Evolutionary conservation across 2,329 filamentous ascomycete species (phyloP).

Genomic region (Neofusicoccum sp.): DNA sequence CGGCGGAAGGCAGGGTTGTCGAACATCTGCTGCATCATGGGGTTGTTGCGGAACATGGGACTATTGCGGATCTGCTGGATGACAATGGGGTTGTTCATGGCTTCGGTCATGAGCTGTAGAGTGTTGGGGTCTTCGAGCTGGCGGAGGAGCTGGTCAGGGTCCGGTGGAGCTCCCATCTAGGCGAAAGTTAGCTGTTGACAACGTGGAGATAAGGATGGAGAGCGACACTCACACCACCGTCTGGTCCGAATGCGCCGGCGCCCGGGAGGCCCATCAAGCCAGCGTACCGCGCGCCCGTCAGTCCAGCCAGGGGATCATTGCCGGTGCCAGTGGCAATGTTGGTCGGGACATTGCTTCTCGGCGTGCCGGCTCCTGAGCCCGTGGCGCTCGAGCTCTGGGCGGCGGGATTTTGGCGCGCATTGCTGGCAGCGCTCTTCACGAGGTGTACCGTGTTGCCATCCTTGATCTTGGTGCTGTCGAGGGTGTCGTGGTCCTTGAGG

Average conservation of each 20-base stretch:
- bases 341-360: constrained; percentile 56
- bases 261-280: constrained; percentile 87
- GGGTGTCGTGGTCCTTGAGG: constrained; percentile 87
- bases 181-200: constrained; percentile 40
- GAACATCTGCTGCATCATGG: constrained; percentile 82
- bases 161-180: constrained; percentile 86
- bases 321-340: constrained; percentile 77
- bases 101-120: constrained; percentile 85
- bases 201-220: neutral
- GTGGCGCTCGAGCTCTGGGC: constrained; percentile 54
- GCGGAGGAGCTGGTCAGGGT: constrained; percentile 74
- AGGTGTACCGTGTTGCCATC: constrained; percentile 92
- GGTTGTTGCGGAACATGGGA: constrained; percentile 81
- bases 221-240: constrained; percentile 76
- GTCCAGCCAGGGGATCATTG: constrained; percentile 83
- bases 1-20: constrained; percentile 83
- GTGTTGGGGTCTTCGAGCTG: constrained; percentile 89
- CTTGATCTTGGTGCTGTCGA: constrained; percentile 91
- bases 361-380: constrained; percentile 31
- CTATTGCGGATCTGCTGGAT: constrained; percentile 71
- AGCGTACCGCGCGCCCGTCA: constrained; percentile 91
- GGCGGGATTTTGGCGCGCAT: constrained; percentile 60
- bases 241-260: constrained; percentile 85
- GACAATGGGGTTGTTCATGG: constrained; percentile 90
- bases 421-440: constrained; percentile 94